phyloP scores from a whole-genome alignment of 2,329 filamentous ascomycete genomes.

The Didymella keratinophila region DNA sequence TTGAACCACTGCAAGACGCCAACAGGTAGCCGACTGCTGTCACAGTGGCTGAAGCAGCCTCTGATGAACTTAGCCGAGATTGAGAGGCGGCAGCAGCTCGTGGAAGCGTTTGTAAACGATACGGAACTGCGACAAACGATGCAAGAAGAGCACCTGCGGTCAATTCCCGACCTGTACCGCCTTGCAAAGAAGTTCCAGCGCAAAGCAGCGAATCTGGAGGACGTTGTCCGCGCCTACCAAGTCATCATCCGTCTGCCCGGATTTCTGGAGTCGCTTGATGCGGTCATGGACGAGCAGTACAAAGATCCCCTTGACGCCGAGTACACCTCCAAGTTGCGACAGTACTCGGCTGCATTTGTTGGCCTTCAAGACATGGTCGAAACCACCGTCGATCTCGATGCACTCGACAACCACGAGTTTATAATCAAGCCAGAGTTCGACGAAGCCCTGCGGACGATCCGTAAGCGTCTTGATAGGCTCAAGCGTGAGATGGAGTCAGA shows the following conservation, averaged over 20 bases:
- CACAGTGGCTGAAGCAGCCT: slow-evolving; percentile 98
- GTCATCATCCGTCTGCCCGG: slow-evolving; percentile 90
- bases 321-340: slow-evolving; percentile 81
- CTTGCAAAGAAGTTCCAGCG: slow-evolving; percentile 95
- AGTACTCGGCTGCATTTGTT: slow-evolving; percentile 77
- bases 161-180: slow-evolving; percentile 92
- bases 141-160: slow-evolving; percentile 93
- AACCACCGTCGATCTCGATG: slow-evolving; percentile 94
- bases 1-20: slow-evolving; percentile 98
- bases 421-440: slow-evolving; percentile 99
- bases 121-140: slow-evolving; percentile 94
- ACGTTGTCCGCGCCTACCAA: slow-evolving; percentile 95
- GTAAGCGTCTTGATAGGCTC: slow-evolving; percentile 87
- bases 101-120: slow-evolving; percentile 92
- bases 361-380: slow-evolving; percentile 98
- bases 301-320: slow-evolving; percentile 83
- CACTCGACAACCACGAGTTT: slow-evolving; percentile 95
- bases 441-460: slow-evolving; percentile 83
- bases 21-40: slow-evolving; percentile 84
- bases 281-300: slow-evolving; percentile 94
- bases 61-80: slow-evolving; percentile 92
- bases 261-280: slow-evolving; percentile 87
- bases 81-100: slow-evolving; percentile 87
- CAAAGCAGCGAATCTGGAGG: slow-evolving; percentile 88
- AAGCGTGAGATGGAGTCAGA: slow-evolving; percentile 84